These are phyloP conservation scores for Coniosporium apollinis DNA, from an alignment of 495 filamentous ascomycete species.

Conservation along the genomic window DNA sequence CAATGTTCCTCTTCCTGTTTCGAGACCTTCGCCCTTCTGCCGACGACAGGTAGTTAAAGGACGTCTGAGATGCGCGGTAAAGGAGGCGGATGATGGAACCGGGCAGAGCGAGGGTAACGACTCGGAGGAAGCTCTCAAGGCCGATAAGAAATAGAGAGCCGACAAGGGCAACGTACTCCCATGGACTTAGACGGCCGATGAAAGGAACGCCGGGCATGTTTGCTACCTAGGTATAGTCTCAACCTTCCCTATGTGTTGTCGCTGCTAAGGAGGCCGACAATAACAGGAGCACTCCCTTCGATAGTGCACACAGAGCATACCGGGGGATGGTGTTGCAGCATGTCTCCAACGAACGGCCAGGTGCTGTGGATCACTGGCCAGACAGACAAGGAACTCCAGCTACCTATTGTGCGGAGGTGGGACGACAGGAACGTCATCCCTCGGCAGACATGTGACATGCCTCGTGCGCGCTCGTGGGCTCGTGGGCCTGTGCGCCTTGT, in stretches of 20 bases:
- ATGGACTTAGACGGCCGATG: conserved; percentile 65
- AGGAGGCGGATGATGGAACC: conserved; percentile 62
- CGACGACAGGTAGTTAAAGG: conserved; percentile 67
- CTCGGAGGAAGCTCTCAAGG: conserved; percentile 61
- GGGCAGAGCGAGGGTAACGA: conserved; percentile 82
- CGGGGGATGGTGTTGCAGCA: too few species aligned
- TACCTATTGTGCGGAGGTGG: too few species aligned
- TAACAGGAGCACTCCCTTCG: too few species aligned
- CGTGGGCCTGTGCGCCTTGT: too few species aligned
- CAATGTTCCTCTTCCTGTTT: conserved; percentile 35
- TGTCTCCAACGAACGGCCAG: too few species aligned
- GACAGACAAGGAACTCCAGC: too few species aligned
- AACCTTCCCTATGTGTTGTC: not conserved
- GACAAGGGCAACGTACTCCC: conserved; percentile 73
- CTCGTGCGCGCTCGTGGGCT: too few species aligned
- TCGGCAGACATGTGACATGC: too few species aligned
- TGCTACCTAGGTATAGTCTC: not conserved
- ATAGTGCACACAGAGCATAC: too few species aligned
- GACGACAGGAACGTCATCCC: too few species aligned
- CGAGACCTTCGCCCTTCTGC: conserved; percentile 47
- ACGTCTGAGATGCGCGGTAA: conserved; percentile 60
- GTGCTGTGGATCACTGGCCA: too few species aligned
- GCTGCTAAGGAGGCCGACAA: not conserved
- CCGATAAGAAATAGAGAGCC: conserved; percentile 66
- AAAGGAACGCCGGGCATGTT: conserved; percentile 62